A percentile compares a stretch with the other conserved stretches of the same genome.
Conservation (phyloP, 2,329 filamentous ascomycete species). For the Hirsutella minnesotensis region DNA sequence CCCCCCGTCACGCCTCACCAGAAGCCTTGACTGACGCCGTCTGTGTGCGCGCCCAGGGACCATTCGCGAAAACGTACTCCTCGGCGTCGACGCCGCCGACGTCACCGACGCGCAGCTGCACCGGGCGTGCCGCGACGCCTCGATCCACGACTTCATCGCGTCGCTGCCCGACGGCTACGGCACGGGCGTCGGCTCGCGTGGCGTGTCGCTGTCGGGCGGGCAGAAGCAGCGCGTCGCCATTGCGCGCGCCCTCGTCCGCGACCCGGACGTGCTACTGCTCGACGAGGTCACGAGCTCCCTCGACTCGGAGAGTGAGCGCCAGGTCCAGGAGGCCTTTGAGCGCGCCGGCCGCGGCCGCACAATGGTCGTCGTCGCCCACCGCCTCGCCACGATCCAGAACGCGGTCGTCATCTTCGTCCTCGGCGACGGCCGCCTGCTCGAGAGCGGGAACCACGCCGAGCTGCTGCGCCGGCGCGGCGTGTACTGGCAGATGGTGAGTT, state of each 20-base stretch:
- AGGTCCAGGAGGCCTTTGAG: constrained; percentile 59
- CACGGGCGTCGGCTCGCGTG: constrained; percentile 55
- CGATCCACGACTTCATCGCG: constrained; percentile 59
- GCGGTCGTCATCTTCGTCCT: constrained; percentile 74
- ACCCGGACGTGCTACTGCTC: constrained; percentile 54
- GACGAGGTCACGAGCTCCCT: constrained; percentile 64
- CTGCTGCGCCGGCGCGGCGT: constrained; percentile 38
- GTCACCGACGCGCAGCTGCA: constrained; percentile 40
- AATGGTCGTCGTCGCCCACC: constrained; percentile 67
- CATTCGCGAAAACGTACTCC: constrained; percentile 56
- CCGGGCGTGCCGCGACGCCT: constrained; percentile 46
- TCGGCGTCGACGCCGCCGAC: constrained; percentile 46
- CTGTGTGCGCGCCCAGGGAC: constrained; percentile 25
- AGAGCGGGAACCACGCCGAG: constrained; percentile 40
- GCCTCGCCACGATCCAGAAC: constrained; percentile 66
- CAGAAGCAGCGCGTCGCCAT: constrained; percentile 62
- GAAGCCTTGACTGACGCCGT: not conserved
- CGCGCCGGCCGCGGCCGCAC: constrained; percentile 46
- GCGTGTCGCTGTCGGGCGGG: constrained; percentile 56
- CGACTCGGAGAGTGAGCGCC: constrained; percentile 49
- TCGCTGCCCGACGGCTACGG: constrained; percentile 56
- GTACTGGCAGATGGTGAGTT: constrained; percentile 47
- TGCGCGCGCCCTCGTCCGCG: constrained; percentile 53
- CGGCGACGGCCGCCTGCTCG: constrained; percentile 46
- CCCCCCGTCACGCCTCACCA: too few species aligned